phyloP scores from a whole-genome alignment of 768 basidiomycete genomes.

The Phaeotremella fagi region DNA sequence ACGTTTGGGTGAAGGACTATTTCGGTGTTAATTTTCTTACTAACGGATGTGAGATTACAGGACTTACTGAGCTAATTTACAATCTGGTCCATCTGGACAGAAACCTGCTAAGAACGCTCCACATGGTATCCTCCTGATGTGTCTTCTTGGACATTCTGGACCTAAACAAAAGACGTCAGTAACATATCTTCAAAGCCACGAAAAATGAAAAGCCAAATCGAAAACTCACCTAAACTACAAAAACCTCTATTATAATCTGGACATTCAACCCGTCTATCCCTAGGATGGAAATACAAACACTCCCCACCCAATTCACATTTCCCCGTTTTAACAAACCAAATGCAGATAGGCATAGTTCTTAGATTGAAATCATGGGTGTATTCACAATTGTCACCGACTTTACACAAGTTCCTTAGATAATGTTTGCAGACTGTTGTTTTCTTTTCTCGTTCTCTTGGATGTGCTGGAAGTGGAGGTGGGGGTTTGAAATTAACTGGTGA shows the following conservation, averaged over 20 bases:
- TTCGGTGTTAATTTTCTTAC: not conserved
- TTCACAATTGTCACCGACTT: conserved; percentile 96
- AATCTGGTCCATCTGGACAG: conserved; percentile 84
- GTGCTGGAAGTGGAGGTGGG: conserved; percentile 71
- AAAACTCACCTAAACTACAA: conserved; percentile 76
- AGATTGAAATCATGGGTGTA: conserved; percentile 99
- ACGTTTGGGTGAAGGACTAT: conserved; percentile 70
- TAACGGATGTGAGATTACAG: not conserved
- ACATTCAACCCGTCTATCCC: conserved; percentile 84
- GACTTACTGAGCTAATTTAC: conserved; percentile 81
- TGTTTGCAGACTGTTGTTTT: conserved; percentile 87
- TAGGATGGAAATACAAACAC: conserved; percentile 78
- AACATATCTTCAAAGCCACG: not conserved
- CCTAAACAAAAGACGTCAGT: conserved; percentile 53
- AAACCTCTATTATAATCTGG: conserved; percentile 95
- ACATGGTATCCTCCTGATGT: conserved; percentile 84
- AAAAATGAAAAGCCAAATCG: conserved; percentile 1
- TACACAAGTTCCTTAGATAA: conserved; percentile 95
- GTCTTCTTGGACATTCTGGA: conserved; percentile 82
- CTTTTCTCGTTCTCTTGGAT: conserved; percentile 54
- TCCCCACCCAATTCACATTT: conserved; percentile 97
- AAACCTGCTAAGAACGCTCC: conserved; percentile 87
- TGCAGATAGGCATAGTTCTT: conserved; percentile 95
- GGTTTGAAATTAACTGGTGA: conserved; percentile 86
- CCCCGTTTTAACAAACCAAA: conserved; percentile 97